Conservation (phyloP, 2,329 filamentous ascomycete species). For the Monilinia vaccinii-corymbosi region DNA sequence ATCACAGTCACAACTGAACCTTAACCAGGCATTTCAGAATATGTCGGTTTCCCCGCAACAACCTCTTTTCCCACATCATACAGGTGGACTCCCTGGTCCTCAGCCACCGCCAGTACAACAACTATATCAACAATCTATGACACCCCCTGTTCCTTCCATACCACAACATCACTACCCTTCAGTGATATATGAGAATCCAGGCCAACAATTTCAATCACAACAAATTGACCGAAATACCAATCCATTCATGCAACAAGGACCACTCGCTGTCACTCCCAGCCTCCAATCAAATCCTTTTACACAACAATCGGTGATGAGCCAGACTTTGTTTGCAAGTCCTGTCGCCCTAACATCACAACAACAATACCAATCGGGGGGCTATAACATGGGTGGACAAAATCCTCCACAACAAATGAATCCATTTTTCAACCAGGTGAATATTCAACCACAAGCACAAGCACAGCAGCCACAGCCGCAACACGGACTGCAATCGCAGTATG, state of each 20-base stretch:
- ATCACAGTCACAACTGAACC: slow-evolving; percentile 35
- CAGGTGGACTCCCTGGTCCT: slow-evolving; percentile 46
- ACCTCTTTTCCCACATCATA: slow-evolving; percentile 66
- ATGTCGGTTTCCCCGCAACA: slow-evolving; percentile 55
- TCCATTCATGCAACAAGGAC: slow-evolving; percentile 24
- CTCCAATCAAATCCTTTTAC: slow-evolving; percentile 35
- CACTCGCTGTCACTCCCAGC: slow-evolving; percentile 21
- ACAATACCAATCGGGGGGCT: slow-evolving; percentile 23
- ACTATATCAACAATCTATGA: slow-evolving; percentile 30
- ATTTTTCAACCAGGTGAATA: slow-evolving; percentile 14
- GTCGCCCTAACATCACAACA: slow-evolving; percentile 30
- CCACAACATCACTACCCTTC: slow-evolving; percentile 26
- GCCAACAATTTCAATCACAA: slow-evolving; percentile 21
- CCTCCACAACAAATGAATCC: slow-evolving; percentile 16
- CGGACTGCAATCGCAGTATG: neutral
- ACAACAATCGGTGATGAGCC: slow-evolving; percentile 25
- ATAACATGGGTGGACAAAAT: slow-evolving; percentile 13
- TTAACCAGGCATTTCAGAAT: slow-evolving; percentile 60
- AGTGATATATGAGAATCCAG: slow-evolving; percentile 24
- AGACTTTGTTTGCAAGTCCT: slow-evolving; percentile 22
- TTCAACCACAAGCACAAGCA: slow-evolving; percentile 4
- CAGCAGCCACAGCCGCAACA: neutral
- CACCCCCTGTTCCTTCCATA: slow-evolving; percentile 27
- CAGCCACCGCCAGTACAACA: slow-evolving; percentile 34
- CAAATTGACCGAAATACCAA: slow-evolving; percentile 19